These are phyloP conservation scores for Zangia roseola DNA, from an alignment of 768 basidiomycete species.

Conservation along the genomic window DNA sequence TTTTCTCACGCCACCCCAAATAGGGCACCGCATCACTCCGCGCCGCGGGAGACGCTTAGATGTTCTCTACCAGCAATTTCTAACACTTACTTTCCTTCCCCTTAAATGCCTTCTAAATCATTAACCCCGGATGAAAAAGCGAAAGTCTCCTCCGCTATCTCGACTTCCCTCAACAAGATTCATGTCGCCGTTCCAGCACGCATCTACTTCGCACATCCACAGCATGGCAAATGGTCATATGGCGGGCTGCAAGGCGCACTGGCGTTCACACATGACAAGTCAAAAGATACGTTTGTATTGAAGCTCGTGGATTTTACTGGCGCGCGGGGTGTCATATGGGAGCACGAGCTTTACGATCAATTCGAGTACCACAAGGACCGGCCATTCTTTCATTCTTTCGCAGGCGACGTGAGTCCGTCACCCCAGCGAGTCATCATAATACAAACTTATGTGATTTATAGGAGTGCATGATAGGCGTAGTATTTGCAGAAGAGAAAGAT, in stretches of 20 bases:
- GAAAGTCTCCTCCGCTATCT: slow-evolving; percentile 65
- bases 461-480: slow-evolving; percentile 90
- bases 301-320: slow-evolving; percentile 83
- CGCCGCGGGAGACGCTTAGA: too few species aligned
- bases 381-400: slow-evolving; percentile 89
- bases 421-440: not conserved
- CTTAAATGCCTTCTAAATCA: slow-evolving; percentile 69
- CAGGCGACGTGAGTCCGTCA: slow-evolving; percentile 76
- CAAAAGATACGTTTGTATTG: slow-evolving; percentile 57
- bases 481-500: slow-evolving; percentile 85
- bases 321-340: slow-evolving; percentile 88
- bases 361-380: slow-evolving; percentile 83
- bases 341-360: slow-evolving; percentile 84
- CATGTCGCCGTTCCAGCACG: slow-evolving; percentile 77
- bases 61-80: too few species aligned
- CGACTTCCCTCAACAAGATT: slow-evolving; percentile 66
- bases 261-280: slow-evolving; percentile 63
- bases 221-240: slow-evolving; percentile 79
- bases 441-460: slow-evolving; percentile 30
- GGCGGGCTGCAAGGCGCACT: slow-evolving; percentile 86
- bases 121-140: slow-evolving; percentile 74
- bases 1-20: too few species aligned
- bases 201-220: slow-evolving; percentile 87
- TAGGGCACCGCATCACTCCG: too few species aligned
- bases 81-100: too few species aligned